phyloP scores from a whole-genome alignment of 164 flowering plant genomes.

The Hamamelis virginiana region DNA sequence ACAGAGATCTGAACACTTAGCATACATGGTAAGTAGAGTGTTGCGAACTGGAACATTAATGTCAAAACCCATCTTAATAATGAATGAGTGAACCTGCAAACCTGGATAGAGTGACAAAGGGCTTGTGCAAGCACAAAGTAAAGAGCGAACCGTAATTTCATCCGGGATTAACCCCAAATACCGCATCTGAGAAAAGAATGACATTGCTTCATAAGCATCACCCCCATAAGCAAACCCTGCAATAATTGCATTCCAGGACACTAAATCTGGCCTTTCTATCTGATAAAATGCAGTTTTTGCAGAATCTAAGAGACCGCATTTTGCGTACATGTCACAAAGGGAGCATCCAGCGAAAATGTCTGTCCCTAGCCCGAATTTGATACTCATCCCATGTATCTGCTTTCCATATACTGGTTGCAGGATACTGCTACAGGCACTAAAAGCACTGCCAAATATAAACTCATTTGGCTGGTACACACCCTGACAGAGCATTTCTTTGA shows the following conservation, averaged over 20 bases:
- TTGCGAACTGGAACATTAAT: slow-evolving; percentile 44
- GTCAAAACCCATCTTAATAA: slow-evolving; percentile 41
- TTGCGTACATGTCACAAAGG: slow-evolving; percentile 76
- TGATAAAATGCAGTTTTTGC: slow-evolving; percentile 47
- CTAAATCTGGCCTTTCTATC: slow-evolving; percentile 58
- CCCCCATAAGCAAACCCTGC: slow-evolving; percentile 48
- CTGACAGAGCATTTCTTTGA: slow-evolving; percentile 47
- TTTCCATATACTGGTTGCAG: slow-evolving; percentile 45
- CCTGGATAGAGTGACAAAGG: slow-evolving; percentile 38
- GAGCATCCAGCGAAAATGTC: slow-evolving; percentile 59
- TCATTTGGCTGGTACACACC: slow-evolving; percentile 51
- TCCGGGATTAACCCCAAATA: slow-evolving; percentile 44
- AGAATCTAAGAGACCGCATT: slow-evolving; percentile 49
- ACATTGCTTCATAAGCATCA: slow-evolving; percentile 41
- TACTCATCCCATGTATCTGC: slow-evolving; percentile 58
- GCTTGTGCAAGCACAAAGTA: slow-evolving; percentile 52
- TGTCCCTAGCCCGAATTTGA: slow-evolving; percentile 54
- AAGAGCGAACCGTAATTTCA: slow-evolving; percentile 46
- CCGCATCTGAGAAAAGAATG: slow-evolving; percentile 49
- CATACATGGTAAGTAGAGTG: slow-evolving; percentile 62
- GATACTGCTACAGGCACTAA: slow-evolving; percentile 60
- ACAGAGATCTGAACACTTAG: slow-evolving; percentile 42
- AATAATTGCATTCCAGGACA: slow-evolving; percentile 75
- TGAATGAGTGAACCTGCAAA: slow-evolving; percentile 51
- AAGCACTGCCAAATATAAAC: slow-evolving; percentile 65